Base-by-base conservation (phyloP, 371 early-diverging fungal species). In the Furculomyces boomerangus region DNA sequence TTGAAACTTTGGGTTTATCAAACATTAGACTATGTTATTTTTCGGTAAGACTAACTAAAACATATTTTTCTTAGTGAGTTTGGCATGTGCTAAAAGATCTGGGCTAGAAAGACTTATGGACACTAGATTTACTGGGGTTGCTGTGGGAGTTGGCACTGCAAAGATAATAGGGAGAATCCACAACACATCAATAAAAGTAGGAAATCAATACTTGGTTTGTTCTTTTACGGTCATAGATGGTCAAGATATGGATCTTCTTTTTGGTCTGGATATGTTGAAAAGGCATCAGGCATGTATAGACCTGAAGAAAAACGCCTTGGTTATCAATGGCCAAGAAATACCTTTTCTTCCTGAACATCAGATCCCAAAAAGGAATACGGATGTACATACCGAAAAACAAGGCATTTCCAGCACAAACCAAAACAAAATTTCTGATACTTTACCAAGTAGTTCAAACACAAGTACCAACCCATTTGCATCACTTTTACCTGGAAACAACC, bases 151-250 rank as follows among this genome's bases (percentile, higher is more conserved):
- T 0, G 96, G 96, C 27, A 85, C 84, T 0, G 92, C 92, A 18
- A 93, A 91, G 64, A 93, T 95, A 53, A 57, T 93, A 7, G 98
- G 98, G 16, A 77, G 95, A 24, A 80, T 97, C 35, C 98, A 97
- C 64, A 77, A 79, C 39, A 87, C 92, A 1, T 80, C 81, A 53
- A 77, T 97, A 70, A 77, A 81, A 51, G 63, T 97, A 7, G 80
- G 80, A 8, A 75, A 74, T 44, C 75, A 81, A 55, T 78, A 75
- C 53, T 70, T 93, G 46, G 74, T 81, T 13, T 92, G 93, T 61
- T 86, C 90, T 2, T 87, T 97, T 52, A 88, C 88, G 22, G 85
- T 95, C 28, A 86, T 95, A 72, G 93, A 93, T 73, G 89, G 25
- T 31, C 85, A 88, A 53, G 88, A 86, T 5, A 84, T 90, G 2